Base-by-base conservation (phyloP, 805 yeast species). In the Wickerhamomyces xylosicus region DNA sequence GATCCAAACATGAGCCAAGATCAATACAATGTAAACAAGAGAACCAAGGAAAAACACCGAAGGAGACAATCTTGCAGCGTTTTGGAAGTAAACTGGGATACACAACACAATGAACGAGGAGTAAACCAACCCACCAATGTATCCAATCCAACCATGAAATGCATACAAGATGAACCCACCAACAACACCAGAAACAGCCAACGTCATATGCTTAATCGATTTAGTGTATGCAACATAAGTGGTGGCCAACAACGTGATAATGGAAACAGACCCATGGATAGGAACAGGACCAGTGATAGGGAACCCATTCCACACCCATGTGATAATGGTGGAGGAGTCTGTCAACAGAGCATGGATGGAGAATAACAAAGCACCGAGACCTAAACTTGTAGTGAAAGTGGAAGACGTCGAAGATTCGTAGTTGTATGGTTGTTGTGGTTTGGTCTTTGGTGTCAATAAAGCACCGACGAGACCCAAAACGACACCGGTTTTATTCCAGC, bases 221-320 rank as follows among this genome's bases (percentile, higher is more conserved):
- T 52, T 41, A 2, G 53, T 40, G 10, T 61, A 51, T 2, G 77
- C 77, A 48, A 67, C 45, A 43, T 70, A 64, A 8, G 67, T 60
- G 33, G 95, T 95, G 3, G 69, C 37, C 11, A 72, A 58, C 67
- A 83, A 68, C 5, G 76, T 72, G 10, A 63, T 54, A 43, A 89
- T 70, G 19, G 85, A 73, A 20, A 82, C 44, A 8, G 80, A 71
- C 36, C 94, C 67, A 48, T 85, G 86, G 34, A 87, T 76, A 11
- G 97, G 94, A 4, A 83, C 70, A 10, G 97, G 96, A 0, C 95
- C 94, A 3, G 64, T 63, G n/a, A 85, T 66, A 33, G 95, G 95
- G 57, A 71, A 90, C 1, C 98, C 98, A 44, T 79, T 83, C 97
- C 97, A 92, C n/a, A 78, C 76, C 97, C 97, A 92, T 35, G 79